These are phyloP conservation scores for Myriosclerotinia duriaeana DNA, from an alignment of 2,329 filamentous ascomycete species.

Conservation along the genomic window DNA sequence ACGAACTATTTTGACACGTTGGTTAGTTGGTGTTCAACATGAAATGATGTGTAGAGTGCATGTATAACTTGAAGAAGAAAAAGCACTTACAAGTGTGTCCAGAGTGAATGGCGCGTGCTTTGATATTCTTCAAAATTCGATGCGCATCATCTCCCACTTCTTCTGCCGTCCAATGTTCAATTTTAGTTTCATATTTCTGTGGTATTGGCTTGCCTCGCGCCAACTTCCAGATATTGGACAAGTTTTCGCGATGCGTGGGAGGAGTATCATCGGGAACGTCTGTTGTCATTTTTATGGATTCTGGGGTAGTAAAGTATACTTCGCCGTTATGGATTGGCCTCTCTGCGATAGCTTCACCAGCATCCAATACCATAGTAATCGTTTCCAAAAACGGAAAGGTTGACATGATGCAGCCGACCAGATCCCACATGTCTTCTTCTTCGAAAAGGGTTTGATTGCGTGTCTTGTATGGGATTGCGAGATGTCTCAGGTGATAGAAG, in stretches of 20 bases:
- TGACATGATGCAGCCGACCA: background rate
- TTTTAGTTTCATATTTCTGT: background rate
- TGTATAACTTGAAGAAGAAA: background rate
- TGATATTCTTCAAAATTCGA: background rate
- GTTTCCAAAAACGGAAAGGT: background rate
- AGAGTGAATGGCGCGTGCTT: background rate
- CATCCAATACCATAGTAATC: background rate
- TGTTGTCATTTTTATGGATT: background rate
- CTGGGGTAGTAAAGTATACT: background rate
- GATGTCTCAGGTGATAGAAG: background rate
- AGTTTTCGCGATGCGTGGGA: background rate
- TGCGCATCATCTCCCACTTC: background rate
- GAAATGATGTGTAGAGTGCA: background rate
- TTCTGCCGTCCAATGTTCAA: background rate
- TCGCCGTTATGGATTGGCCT: conserved; percentile 8
- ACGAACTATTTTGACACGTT: background rate
- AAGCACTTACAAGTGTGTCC: background rate
- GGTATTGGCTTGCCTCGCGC: background rate
- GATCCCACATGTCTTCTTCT: background rate
- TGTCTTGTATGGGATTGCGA: conserved; percentile 4
- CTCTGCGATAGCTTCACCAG: background rate
- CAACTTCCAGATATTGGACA: background rate
- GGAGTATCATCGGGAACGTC: background rate
- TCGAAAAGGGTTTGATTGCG: conserved; percentile 3
- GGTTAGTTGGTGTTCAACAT: background rate